Percentiles rank a stretch among this genome's conserved stretches.
Conservation (phyloP, 331 rosid species). For the Prunus yedoensis region DNA sequence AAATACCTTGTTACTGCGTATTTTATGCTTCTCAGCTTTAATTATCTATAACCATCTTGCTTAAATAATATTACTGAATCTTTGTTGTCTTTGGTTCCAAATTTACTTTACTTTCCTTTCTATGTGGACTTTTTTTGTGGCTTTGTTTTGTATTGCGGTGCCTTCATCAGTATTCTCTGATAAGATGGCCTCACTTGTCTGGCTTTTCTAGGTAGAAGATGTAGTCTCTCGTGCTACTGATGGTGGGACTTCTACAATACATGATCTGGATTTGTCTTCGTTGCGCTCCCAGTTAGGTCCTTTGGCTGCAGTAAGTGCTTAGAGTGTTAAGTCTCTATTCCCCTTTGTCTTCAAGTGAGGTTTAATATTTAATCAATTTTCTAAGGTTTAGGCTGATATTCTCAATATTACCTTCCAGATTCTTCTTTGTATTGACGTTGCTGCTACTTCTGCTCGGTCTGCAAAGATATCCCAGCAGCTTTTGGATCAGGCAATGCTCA, state of each 20-base stretch:
- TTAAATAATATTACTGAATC: background rate
- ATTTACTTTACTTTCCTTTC: background rate
- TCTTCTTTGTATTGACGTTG: conserved; percentile 95
- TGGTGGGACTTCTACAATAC: conserved; percentile 44
- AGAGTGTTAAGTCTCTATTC: conserved; percentile 14
- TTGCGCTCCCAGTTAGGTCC: conserved; percentile 90
- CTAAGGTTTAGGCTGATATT: conserved; percentile 34
- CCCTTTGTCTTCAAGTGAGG: conserved; percentile 22
- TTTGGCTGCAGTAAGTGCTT: conserved; percentile 78
- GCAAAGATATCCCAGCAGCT: conserved; percentile 84
- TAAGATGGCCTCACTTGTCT: background rate
- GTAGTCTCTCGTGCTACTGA: conserved; percentile 72
- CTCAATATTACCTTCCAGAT: conserved; percentile 56
- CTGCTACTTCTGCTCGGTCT: conserved; percentile 87
- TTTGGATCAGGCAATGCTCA: conserved; percentile 72
- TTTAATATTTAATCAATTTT: conserved; percentile 6
- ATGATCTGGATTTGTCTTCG: conserved; percentile 86
- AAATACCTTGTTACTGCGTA: conserved; percentile 17
- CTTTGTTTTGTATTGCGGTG: background rate
- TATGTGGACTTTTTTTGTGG: background rate
- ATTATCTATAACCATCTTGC: background rate
- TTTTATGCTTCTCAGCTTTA: conserved; percentile 24
- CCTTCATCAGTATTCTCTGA: background rate
- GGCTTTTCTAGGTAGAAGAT: conserved; percentile 68
- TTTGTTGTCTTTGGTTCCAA: background rate